Evolutionary conservation across 2,329 filamentous ascomycete species (phyloP), one percentile per base, ranked within the genome.

Genomic region (Lachnellula occidentalis): DNA sequence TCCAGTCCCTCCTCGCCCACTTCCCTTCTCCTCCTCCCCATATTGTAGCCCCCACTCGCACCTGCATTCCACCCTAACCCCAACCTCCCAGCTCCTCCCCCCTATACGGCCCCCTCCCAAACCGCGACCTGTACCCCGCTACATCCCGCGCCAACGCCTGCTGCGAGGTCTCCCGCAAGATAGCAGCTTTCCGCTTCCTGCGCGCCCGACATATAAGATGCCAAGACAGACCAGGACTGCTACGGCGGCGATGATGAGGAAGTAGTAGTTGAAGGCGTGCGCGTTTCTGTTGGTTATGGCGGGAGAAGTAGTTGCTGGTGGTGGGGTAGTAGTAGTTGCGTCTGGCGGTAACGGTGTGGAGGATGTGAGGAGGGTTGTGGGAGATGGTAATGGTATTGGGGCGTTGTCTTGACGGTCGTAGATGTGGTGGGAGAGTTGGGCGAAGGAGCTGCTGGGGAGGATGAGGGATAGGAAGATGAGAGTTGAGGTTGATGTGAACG

Each of bases 251-350:
- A 81, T 63, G 12, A 83, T 71, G 24, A 79, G 73, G 47, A 85
- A 68, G 49, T 67, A 73, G 70, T 81, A 83, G 61, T 79, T 74
- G 67, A 83, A 79, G 59, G 79, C 80, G 61, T 78, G 75, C 5
- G 36, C 9, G 19, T 34, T 34, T 53, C 42, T 11, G n/a, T 37
- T 22, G 42, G 27, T 7, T 21, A 56, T 15, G 5, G 53, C 24
- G 24, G 54, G 22, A 43, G 57, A 53, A 21, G 49, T 46, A 27
- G 56, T 22, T 6, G 56, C 22, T 19, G n/a, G 46, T 50, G 52
- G 21, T 9, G 27, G 27, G 19, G 21, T 50, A 27, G 54, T 27
- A 12, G 55, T 37, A n/a, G n/a, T 12, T 27, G 9, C 22, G 5
- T 5, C 1, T 24, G 43, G 45, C 34, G 47, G 45, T 1, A 58